These are phyloP conservation scores for Royoungia palumana DNA, from an alignment of 768 basidiomycete species.

Conservation along the genomic window DNA sequence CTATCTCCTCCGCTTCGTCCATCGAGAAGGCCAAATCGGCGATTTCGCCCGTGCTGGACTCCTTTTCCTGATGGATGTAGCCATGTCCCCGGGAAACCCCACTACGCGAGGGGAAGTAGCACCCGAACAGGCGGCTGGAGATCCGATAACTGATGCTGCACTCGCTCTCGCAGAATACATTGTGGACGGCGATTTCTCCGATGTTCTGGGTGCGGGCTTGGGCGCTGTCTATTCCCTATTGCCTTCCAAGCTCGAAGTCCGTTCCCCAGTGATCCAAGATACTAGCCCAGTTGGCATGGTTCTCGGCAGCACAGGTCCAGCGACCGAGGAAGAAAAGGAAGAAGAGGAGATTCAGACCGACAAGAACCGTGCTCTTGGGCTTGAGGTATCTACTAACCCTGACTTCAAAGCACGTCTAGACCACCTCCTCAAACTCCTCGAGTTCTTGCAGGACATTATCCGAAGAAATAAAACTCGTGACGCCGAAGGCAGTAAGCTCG, in stretches of 20 bases:
- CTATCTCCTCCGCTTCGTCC: conserved; percentile 91
- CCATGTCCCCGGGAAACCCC: conserved; percentile 76
- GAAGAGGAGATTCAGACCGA: conserved; percentile 51
- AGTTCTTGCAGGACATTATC: conserved; percentile 89
- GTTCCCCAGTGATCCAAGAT: conserved; percentile 40
- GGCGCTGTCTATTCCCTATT: conserved; percentile 91
- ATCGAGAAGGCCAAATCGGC: conserved; percentile 90
- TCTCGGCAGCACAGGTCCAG: conserved; percentile 60
- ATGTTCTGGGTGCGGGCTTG: conserved; percentile 89
- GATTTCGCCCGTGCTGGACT: conserved; percentile 91
- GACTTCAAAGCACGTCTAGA: conserved; percentile 82
- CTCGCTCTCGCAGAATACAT: conserved; percentile 90
- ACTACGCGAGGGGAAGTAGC: conserved; percentile 36
- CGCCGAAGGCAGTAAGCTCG: conserved; percentile 34
- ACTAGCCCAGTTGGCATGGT: conserved; percentile 56
- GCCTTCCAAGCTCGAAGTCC: conserved; percentile 81
- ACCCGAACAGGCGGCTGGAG: conserved; percentile 28
- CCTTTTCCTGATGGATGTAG: conserved; percentile 93
- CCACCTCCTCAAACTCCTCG: conserved; percentile 85
- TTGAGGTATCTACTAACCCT: conserved; percentile 71
- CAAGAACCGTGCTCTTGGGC: conserved; percentile 53
- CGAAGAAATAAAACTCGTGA: conserved; percentile 55
- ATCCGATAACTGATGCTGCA: conserved; percentile 82
- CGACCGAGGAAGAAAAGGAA: conserved; percentile 55
- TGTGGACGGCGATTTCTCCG: conserved; percentile 96